Base-by-base conservation (phyloP, 495 filamentous ascomycete species). In the Talaromyces ruber region DNA sequence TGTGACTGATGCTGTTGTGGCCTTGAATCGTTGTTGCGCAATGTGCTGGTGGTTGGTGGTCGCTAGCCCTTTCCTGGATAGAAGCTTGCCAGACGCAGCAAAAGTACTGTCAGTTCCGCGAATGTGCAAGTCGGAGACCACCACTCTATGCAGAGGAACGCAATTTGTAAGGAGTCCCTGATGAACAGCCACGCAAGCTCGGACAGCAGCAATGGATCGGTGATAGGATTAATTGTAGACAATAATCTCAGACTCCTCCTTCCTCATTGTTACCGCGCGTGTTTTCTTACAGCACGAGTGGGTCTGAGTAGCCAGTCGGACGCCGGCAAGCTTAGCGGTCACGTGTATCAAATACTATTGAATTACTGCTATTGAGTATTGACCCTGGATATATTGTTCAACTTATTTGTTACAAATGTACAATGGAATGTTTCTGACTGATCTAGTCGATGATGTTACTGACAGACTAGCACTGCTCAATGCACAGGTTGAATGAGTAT, bases 81-180 rank as follows among this genome's bases (percentile, higher is more conserved):
- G 54, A 54, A 57, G 54, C 54, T 57, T 57, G 54, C 21, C 54
- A 57, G 54, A 57, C 54, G 54, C n/a, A 34, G 54, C 14, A 54
- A 14, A 34, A 30, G 21, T 16, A 34, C 18, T 11, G 54, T n/a
- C 26, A 57, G 54, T 34, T 11, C 54, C 26, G 54, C 54, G 54
- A 30, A 34, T 30, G 16, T 30, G 29, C 26, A n/a, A 54, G 21
- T 54, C 21, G 26, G 5, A 22, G 24, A 54, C 26, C 51, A 54
- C 51, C 51, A 54, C 51, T 26, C 51, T 54, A 28, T 54, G 22
- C 16, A 25, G 26, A 25, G 26, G 51, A 25, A 26, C 28, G 51
- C 51, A 26, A 29, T 2, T 26, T 54, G 28, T 54, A 11, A 54
- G 22, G 22, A 25, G 14, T 28, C 22, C 26, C 51, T 21, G 51